Evolutionary conservation across 2,329 filamentous ascomycete genomes (phyloP).

Genomic region (Scytalidium lignicola): DNA sequence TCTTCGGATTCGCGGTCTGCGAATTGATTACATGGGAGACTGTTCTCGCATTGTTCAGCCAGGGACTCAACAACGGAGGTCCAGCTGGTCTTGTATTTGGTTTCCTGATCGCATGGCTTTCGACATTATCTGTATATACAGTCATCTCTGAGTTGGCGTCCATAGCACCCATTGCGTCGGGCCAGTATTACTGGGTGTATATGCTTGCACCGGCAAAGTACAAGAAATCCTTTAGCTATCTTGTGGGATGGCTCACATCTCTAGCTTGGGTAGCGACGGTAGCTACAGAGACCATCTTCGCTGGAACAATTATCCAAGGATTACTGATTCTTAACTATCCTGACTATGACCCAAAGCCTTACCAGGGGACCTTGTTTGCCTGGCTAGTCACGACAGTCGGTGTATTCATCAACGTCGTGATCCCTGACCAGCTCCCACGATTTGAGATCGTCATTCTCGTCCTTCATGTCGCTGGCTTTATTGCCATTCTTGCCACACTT

Average conservation of each 20-base stretch:
- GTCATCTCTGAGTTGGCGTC: slow-evolving; percentile 37
- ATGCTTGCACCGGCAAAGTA: slow-evolving; percentile 43
- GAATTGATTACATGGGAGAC: slow-evolving; percentile 51
- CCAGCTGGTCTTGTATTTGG: slow-evolving; percentile 49
- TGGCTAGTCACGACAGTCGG: slow-evolving; percentile 42
- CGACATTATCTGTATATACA: slow-evolving; percentile 38
- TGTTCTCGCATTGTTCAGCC: slow-evolving; percentile 24
- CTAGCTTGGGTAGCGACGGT: slow-evolving; percentile 76
- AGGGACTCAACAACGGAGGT: slow-evolving; percentile 39
- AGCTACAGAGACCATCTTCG: slow-evolving; percentile 51
- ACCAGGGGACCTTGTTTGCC: slow-evolving; percentile 45
- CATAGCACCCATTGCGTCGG: slow-evolving; percentile 38
- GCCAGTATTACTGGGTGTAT: slow-evolving; percentile 56
- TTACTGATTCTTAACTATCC: slow-evolving; percentile 37
- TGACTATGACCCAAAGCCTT: slow-evolving; percentile 33
- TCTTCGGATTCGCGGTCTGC: slow-evolving; percentile 47
- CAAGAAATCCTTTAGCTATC: slow-evolving; percentile 50
- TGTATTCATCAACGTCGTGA: slow-evolving; percentile 44
- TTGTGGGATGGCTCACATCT: slow-evolving; percentile 48
- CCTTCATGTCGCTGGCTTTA: slow-evolving; percentile 36
- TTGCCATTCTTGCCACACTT: slow-evolving; percentile 26
- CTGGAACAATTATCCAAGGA: slow-evolving; percentile 43
- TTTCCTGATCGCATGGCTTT: slow-evolving; percentile 42
- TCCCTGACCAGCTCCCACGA: slow-evolving; percentile 39
- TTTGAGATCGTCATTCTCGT: slow-evolving; percentile 46